Percentiles rank a stretch among this genome's conserved stretches.
phyloP scores from a whole-genome alignment of 2,329 filamentous ascomycete species.

The Aureobasidium sp. region DNA sequence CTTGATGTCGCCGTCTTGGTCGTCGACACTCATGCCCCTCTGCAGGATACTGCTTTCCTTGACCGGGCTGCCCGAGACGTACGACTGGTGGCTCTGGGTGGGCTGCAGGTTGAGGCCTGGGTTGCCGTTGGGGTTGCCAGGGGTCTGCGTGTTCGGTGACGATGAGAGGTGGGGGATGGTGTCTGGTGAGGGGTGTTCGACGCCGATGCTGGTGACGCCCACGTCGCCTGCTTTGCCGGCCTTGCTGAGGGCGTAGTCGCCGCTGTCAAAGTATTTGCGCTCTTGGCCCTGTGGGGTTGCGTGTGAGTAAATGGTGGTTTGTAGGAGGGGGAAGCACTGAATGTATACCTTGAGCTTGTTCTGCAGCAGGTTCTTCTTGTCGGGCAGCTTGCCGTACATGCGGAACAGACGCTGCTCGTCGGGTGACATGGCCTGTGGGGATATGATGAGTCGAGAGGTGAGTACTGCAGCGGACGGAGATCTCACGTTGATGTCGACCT shows the following conservation, averaged over 20 bases:
- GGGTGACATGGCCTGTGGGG: slow-evolving; percentile 68
- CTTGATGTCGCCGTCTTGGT: slow-evolving; percentile 36
- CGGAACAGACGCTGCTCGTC: slow-evolving; percentile 96
- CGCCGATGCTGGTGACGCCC: slow-evolving; percentile 87
- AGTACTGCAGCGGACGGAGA: not conserved
- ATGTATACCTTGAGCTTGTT: slow-evolving; percentile 77
- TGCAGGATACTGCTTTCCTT: slow-evolving; percentile 87
- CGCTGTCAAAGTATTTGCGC: slow-evolving; percentile 95
- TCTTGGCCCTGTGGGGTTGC: slow-evolving; percentile 45
- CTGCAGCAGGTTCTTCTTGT: slow-evolving; percentile 90
- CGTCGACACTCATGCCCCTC: slow-evolving; percentile 65
- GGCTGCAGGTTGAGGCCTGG: slow-evolving; percentile 28
- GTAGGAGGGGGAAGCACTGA: not conserved
- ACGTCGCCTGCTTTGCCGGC: slow-evolving; percentile 93
- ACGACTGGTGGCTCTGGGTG: slow-evolving; percentile 38
- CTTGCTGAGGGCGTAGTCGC: slow-evolving; percentile 90
- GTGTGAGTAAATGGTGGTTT: not conserved
- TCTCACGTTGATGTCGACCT: slow-evolving; percentile 90
- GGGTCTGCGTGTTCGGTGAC: slow-evolving; percentile 17
- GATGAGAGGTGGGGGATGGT: slow-evolving; percentile 31
- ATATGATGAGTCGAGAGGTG: slow-evolving; percentile 15
- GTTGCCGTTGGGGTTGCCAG: slow-evolving; percentile 18
- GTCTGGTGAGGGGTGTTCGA: slow-evolving; percentile 67
- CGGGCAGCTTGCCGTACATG: slow-evolving; percentile 95
- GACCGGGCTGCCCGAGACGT: slow-evolving; percentile 67